These are phyloP conservation scores for Vitis amurensis DNA, from an alignment of 164 flowering plant species.

Conservation along the genomic window DNA sequence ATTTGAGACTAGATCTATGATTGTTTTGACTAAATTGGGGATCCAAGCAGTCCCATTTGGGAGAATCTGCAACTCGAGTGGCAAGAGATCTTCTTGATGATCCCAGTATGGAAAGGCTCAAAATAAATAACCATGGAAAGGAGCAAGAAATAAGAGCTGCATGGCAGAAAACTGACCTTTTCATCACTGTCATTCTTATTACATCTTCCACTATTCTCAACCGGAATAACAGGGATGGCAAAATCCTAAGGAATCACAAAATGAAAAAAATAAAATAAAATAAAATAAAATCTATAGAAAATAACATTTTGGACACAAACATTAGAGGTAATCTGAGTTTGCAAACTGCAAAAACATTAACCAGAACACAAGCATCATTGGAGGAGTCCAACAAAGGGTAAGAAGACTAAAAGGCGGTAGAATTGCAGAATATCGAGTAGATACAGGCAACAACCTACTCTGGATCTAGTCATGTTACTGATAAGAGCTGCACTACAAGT, in stretches of 20 bases:
- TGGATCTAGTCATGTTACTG: no score
- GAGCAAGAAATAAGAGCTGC: neutral
- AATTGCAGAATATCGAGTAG: no score
- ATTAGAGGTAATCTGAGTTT: no score
- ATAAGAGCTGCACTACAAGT: no score
- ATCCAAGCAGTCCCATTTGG: slow-evolving; percentile 91
- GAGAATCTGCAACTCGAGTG: slow-evolving; percentile 52
- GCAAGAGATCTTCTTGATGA: neutral
- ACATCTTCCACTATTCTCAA: slow-evolving; percentile 97
- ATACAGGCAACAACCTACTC: no score
- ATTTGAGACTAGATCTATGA: slow-evolving; percentile 63
- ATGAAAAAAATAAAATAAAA: no score
- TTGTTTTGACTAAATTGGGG: slow-evolving; percentile 61
- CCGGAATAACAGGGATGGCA: slow-evolving; percentile 74
- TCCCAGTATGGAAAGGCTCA: neutral
- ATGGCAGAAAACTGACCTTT: slow-evolving; percentile 48
- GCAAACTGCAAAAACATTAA: no score
- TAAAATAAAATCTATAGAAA: no score
- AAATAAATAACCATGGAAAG: neutral
- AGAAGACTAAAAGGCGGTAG: no score
- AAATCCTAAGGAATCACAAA: slow-evolving; percentile 19
- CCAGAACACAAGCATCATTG: no score
- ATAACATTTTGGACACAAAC: no score
- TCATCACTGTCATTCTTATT: slow-evolving; percentile 76
- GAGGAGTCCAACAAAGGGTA: no score